These are phyloP conservation scores for Marvania coccoides DNA, from an alignment of 139 green algal species.

Conservation along the genomic window DNA sequence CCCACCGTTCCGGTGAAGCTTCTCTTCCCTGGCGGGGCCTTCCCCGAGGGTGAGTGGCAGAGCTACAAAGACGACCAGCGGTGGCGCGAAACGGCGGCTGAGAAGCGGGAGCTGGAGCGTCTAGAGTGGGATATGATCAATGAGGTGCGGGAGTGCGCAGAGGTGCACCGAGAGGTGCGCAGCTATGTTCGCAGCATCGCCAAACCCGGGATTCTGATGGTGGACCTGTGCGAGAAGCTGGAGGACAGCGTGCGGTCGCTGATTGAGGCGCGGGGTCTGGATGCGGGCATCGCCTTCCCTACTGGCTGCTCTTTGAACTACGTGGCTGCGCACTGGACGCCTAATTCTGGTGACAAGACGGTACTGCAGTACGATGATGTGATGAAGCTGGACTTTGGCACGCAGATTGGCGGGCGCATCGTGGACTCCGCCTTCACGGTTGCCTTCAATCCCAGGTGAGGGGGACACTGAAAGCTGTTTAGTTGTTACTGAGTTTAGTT, in stretches of 20 bases:
- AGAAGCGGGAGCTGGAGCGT: constrained; percentile 82
- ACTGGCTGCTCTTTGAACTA: constrained; percentile 94
- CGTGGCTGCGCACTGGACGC: constrained; percentile 97
- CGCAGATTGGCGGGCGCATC: constrained; percentile 87
- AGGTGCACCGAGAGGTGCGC: constrained; percentile 93
- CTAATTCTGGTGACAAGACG: constrained; percentile 95
- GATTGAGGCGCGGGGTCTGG: constrained; percentile 83
- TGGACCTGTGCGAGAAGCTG: constrained; percentile 89
- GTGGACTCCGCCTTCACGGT: constrained; percentile 96
- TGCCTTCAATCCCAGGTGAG: constrained; percentile 92
- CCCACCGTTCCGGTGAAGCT: constrained; percentile 78
- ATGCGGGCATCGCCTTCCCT: constrained; percentile 86
- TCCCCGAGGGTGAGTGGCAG: constrained; percentile 77
- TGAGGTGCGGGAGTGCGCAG: constrained; percentile 84
- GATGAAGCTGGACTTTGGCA: constrained; percentile 98
- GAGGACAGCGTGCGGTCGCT: constrained; percentile 82
- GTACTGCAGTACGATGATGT: constrained; percentile 97
- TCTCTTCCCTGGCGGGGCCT: constrained; percentile 76
- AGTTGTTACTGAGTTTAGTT: background rate
- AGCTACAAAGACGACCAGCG: constrained; percentile 81
- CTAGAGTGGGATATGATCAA: constrained; percentile 82
- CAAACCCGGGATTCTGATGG: constrained; percentile 88
- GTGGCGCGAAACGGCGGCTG: constrained; percentile 85
- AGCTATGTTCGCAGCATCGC: constrained; percentile 78
- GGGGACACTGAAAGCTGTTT: no score